Evolutionary conservation across 1,284 basidiomycete species (phyloP).

Genomic region (Sanguinoderma infundibulare): DNA sequence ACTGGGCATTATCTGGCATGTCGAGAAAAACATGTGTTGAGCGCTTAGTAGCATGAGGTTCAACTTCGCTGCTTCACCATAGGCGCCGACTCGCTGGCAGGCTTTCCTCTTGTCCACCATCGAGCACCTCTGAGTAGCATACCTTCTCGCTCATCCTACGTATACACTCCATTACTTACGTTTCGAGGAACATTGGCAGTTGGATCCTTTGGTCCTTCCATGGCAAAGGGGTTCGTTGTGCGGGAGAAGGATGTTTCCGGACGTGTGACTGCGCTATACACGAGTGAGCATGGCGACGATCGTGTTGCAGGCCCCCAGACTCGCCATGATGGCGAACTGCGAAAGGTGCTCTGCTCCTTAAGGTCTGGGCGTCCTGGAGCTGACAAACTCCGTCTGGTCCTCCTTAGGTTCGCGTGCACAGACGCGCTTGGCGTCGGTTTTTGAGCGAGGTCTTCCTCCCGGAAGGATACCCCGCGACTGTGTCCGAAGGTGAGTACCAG

Average conservation of each 20-base stretch:
- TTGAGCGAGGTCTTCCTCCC: slow-evolving; percentile 57
- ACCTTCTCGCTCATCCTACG: no score
- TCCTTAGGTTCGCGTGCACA: not conserved
- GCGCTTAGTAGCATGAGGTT: no score
- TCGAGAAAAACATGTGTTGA: no score
- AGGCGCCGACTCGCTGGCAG: no score
- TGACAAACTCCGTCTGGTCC: not conserved
- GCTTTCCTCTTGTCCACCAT: no score
- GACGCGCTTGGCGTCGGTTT: slow-evolving; percentile 22
- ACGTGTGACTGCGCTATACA: slow-evolving; percentile 17
- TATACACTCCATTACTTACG: no score
- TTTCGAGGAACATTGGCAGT: no score
- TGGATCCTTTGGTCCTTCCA: no score
- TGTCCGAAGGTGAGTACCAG: slow-evolving; percentile 53
- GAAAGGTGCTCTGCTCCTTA: not conserved
- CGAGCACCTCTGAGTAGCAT: no score
- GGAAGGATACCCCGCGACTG: slow-evolving; percentile 60
- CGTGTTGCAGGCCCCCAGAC: not conserved
- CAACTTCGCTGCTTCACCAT: no score
- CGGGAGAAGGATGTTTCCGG: slow-evolving; percentile 27
- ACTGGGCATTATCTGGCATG: no score
- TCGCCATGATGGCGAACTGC: not conserved
- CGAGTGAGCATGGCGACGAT: not conserved
- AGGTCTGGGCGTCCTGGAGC: not conserved
- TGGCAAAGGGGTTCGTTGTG: slow-evolving; percentile 16